Evolutionary conservation across 2,329 filamentous ascomycete genomes (phyloP), one percentile per base, ranked within the genome.

Genomic region (Acephala macrosclerotiorum): DNA sequence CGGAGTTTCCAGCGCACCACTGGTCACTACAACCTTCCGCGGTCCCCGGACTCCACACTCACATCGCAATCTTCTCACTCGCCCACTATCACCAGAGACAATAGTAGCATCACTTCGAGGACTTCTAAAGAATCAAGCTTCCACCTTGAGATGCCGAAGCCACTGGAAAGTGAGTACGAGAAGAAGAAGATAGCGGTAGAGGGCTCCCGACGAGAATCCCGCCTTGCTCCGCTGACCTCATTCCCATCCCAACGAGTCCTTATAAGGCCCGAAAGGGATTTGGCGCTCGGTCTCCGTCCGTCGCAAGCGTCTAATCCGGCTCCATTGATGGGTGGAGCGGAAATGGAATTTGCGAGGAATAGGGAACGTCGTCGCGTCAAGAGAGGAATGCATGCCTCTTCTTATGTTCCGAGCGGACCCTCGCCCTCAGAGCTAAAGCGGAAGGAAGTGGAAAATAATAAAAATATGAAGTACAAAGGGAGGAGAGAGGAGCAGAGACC

Each of bases 341-440:
- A 51, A 16, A 58, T 42, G 9, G 58, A 64, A 3, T 64, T 61
- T 33, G 20, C 20, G 1, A 59, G 18, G 9, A 58, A 61, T n/a
- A 22, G 61, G 14, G 22, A 61, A 18, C 60, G 61, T 55, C 40
- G 65, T 29, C 61, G 58, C 18, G 25, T 20, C 42, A 22, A 58
- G 35, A 59, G 66, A 47, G 42, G 2, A 8, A 49, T 49, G 45
- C 2, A 11, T 11, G n/a, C 18, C 9, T 11, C 45, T 9, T n/a
- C 9, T 8, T 4, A n/a, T 3, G 45, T n/a, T 20, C 3, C 20
- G 4, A 25, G 7, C 45, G 18, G 2, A 1, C n/a, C 49, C 3
- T 5, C 49, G 4, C 22, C 9, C 26, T 22, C 49, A 29, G 14
- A n/a, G n/a, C n/a, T n/a, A n/a, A n/a, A n/a, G n/a, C n/a, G n/a